phyloP scores from a whole-genome alignment of 2,329 filamentous ascomycete genomes.

The Colletotrichum tropicale region DNA sequence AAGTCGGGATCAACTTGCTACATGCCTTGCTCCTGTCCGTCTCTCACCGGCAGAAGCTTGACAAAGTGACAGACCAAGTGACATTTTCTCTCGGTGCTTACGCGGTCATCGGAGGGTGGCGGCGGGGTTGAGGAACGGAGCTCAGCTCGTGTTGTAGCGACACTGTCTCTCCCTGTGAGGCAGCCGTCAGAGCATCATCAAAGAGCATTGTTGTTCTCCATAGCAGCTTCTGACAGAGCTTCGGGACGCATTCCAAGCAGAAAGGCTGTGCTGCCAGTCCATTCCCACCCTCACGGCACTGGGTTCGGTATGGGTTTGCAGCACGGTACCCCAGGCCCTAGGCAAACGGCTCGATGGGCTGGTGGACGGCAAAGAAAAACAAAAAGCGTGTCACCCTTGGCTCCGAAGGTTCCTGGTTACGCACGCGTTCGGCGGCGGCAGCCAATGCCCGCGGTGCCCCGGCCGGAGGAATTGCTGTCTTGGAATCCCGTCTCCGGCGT shows the following conservation, averaged over 20 bases:
- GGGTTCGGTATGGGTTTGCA: background rate
- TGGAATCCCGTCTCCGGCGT: conserved; percentile 12
- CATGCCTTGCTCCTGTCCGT: background rate
- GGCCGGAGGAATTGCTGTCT: conserved; percentile 15
- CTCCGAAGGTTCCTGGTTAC: background rate
- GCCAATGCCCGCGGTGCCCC: conserved; percentile 10
- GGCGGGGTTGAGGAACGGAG: background rate
- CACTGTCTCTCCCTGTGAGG: background rate
- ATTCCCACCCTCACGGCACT: background rate
- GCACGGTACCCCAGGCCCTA: background rate
- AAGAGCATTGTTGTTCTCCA: background rate
- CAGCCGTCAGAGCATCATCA: background rate
- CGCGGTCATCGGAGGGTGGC: background rate
- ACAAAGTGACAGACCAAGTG: background rate
- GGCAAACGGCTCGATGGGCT: background rate
- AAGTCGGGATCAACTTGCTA: background rate
- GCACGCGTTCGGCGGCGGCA: background rate
- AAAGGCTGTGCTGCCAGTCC: background rate
- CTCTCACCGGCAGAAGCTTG: background rate
- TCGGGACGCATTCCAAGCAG: background rate
- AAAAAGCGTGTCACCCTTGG: background rate
- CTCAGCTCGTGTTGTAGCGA: background rate
- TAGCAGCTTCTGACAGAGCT: background rate
- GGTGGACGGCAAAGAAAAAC: background rate
- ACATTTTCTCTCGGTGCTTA: background rate